Conservation (phyloP, 139 green algal genomes). For the Zygnema cylindricum region DNA sequence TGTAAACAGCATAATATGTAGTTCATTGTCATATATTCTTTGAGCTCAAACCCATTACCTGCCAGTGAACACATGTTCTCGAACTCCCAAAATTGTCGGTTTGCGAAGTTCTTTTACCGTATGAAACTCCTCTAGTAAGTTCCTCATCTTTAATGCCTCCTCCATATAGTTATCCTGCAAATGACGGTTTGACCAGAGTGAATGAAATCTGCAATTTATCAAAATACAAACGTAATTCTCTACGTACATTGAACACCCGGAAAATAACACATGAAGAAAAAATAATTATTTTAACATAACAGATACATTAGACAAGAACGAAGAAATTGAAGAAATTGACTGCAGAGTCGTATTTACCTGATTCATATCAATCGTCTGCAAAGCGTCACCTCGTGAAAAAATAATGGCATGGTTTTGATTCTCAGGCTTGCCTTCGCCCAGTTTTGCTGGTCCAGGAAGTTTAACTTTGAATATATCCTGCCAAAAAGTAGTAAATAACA, state of each 20-base stretch:
- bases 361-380: conserved; percentile 66
- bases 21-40: not conserved
- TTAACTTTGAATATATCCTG: conserved; percentile 58
- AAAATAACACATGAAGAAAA: too few relatives aligned
- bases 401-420: conserved; percentile 65
- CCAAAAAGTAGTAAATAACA: too few relatives aligned
- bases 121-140: conserved; percentile 73
- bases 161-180: conserved; percentile 86
- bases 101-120: conserved; percentile 9
- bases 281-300: not conserved
- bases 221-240: too few relatives aligned
- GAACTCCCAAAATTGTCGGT: conserved; percentile 56
- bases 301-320: not conserved
- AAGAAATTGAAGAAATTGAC: not conserved
- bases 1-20: not conserved
- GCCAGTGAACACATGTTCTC: conserved; percentile 64
- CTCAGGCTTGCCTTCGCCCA: conserved; percentile 62
- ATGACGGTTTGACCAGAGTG: not conserved
- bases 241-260: too few relatives aligned
- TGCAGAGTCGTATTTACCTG: conserved; percentile 45
- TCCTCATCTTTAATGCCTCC: conserved; percentile 85
- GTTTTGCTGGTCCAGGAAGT: conserved; percentile 51
- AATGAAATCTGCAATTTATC: too few relatives aligned
- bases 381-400: conserved; percentile 59
- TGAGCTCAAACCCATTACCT: conserved; percentile 56